These are phyloP conservation scores for Volvariella surrecta DNA, from an alignment of 1,284 basidiomycete species.

Conservation along the genomic window DNA sequence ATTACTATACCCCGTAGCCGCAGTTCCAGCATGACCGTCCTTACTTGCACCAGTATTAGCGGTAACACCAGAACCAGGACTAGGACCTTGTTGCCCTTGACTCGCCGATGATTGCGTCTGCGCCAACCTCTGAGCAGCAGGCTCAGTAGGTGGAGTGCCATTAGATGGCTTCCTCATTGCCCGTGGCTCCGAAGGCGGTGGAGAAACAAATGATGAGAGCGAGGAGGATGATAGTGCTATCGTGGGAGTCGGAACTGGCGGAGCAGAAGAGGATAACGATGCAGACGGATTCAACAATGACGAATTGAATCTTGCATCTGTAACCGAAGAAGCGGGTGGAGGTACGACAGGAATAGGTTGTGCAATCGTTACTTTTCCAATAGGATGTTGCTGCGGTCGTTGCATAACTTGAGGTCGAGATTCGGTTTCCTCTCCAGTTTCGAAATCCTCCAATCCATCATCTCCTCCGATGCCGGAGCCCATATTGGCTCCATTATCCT, in stretches of 20 bases:
- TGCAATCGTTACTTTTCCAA: background rate
- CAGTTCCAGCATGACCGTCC: too few species aligned
- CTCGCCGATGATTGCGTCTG: too few species aligned
- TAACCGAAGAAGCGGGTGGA: too few species aligned
- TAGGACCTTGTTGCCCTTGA: too few species aligned
- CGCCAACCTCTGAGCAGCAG: slow-evolving; percentile 27
- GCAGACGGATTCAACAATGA: slow-evolving; percentile 5
- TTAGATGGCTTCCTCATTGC: slow-evolving; percentile 24
- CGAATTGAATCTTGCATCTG: background rate
- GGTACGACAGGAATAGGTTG: background rate
- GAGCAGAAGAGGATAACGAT: slow-evolving; percentile 6
- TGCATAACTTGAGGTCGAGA: too few species aligned
- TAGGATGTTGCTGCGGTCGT: background rate
- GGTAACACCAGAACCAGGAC: too few species aligned
- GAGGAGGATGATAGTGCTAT: background rate
- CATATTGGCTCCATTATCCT: too few species aligned
- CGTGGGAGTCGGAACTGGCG: slow-evolving; percentile 3
- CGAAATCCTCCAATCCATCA: slow-evolving; percentile 13
- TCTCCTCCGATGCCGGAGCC: too few species aligned
- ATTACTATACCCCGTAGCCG: too few species aligned
- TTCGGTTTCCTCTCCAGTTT: slow-evolving; percentile 5
- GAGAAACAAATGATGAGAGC: slow-evolving; percentile 8
- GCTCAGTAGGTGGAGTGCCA: slow-evolving; percentile 19
- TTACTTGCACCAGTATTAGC: too few species aligned
- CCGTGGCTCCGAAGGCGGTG: slow-evolving; percentile 24